Conservation (phyloP, 1,139 yeast species). For the Suhomyces ambrosiae region DNA sequence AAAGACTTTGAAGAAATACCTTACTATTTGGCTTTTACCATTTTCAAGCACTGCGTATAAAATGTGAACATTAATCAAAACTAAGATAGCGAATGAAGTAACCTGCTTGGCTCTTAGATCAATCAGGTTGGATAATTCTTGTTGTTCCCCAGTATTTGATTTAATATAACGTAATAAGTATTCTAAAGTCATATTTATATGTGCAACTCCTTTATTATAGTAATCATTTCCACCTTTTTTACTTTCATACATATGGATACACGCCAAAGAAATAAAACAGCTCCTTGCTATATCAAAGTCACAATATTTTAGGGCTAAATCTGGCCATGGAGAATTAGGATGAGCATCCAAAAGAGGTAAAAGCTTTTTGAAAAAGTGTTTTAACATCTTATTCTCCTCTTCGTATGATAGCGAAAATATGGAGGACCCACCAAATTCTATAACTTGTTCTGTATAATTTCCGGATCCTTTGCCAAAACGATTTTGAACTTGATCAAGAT, state of each 20-base stretch:
- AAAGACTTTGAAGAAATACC: slow-evolving; percentile 51
- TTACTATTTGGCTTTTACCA: slow-evolving; percentile 51
- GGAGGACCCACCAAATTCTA: not conserved
- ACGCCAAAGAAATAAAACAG: slow-evolving; percentile 54
- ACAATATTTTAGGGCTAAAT: slow-evolving; percentile 54
- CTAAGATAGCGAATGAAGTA: slow-evolving; percentile 51
- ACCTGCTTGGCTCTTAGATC: slow-evolving; percentile 29
- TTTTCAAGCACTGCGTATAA: slow-evolving; percentile 53
- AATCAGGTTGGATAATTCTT: not conserved
- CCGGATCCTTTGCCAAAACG: not conserved
- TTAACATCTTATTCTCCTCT: slow-evolving; percentile 54
- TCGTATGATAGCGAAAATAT: slow-evolving; percentile 24
- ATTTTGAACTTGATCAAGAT: not conserved
- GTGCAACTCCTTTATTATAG: slow-evolving; percentile 51
- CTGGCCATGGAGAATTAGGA: slow-evolving; percentile 62
- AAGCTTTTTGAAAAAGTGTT: slow-evolving; percentile 54
- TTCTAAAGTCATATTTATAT: slow-evolving; percentile 55
- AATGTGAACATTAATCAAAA: slow-evolving; percentile 53
- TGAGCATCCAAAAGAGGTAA: slow-evolving; percentile 56
- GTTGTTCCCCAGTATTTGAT: slow-evolving; percentile 6
- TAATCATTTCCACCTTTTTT: slow-evolving; percentile 49
- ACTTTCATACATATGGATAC: slow-evolving; percentile 55
- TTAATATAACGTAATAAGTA: slow-evolving; percentile 43
- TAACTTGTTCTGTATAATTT: not conserved
- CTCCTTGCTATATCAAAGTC: slow-evolving; percentile 57